These are phyloP conservation scores for Sordariomycetes sp. DNA, from an alignment of 2,329 filamentous ascomycete genomes.

Conservation along the genomic window DNA sequence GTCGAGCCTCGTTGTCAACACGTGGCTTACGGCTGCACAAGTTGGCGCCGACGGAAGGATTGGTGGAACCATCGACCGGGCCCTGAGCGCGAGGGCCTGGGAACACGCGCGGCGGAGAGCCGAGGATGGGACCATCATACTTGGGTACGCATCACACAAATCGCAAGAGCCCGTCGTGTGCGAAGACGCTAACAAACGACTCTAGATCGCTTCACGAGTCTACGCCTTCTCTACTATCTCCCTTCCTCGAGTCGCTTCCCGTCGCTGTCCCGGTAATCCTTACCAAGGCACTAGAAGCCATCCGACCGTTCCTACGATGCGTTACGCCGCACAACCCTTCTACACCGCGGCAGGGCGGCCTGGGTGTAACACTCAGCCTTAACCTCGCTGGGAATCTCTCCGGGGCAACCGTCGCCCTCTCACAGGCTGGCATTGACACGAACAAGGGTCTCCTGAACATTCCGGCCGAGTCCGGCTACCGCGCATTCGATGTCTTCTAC, in stretches of 20 bases:
- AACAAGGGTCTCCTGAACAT: conserved; percentile 69
- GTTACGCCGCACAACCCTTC: conserved; percentile 88
- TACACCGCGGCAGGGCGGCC: conserved; percentile 64
- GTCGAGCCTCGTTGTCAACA: conserved; percentile 89
- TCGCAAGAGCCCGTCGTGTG: neutral
- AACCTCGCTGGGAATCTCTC: conserved; percentile 72
- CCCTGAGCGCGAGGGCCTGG: conserved; percentile 76
- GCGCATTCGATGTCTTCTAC: conserved; percentile 97
- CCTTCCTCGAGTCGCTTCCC: conserved; percentile 74
- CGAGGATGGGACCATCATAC: conserved; percentile 85
- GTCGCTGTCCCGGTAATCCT: conserved; percentile 65
- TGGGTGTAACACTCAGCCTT: conserved; percentile 73
- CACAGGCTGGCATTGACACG: conserved; percentile 82
- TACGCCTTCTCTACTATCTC: conserved; percentile 70
- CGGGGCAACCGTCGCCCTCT: conserved; percentile 65
- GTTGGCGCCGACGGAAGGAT: conserved; percentile 55
- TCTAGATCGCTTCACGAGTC: conserved; percentile 77
- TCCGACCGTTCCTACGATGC: conserved; percentile 78
- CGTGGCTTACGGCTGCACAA: conserved; percentile 77
- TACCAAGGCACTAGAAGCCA: conserved; percentile 67
- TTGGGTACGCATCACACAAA: conserved; percentile 53
- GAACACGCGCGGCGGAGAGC: conserved; percentile 91
- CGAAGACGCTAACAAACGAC: conserved; percentile 8
- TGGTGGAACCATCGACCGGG: conserved; percentile 71
- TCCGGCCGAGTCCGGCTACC: conserved; percentile 67